Conservation (phyloP, 176 grass and related monocot genomes). For the Bolboschoenus planiculmis region DNA sequence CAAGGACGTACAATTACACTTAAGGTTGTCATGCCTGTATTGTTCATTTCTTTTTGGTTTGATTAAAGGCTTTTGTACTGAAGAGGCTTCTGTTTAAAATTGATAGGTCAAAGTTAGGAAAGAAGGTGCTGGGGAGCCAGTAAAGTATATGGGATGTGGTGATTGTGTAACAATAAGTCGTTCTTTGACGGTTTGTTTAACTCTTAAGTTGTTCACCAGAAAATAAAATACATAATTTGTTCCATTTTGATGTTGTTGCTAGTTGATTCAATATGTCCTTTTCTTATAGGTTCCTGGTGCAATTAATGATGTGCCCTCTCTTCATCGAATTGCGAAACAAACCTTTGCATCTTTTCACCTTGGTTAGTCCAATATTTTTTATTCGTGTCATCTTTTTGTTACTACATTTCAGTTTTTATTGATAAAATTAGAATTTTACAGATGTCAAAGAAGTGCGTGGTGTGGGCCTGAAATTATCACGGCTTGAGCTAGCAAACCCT, state of each 20-base stretch:
- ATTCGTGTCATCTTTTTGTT: neutral
- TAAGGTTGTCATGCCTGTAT: conserved; percentile 48
- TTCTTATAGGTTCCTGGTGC: conserved; percentile 66
- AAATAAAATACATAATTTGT: conserved; percentile 16
- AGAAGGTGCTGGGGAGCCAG: conserved; percentile 74
- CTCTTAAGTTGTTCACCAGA: neutral
- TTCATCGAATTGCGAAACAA: conserved; percentile 73
- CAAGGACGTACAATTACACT: conserved; percentile 84
- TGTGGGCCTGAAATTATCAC: conserved; percentile 74
- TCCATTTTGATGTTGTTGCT: conserved; percentile 23
- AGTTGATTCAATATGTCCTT: conserved; percentile 16
- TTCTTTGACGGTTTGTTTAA: conserved; percentile 52
- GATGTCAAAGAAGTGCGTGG: conserved; percentile 96
- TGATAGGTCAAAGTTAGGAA: conserved; percentile 69
- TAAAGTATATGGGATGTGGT: conserved; percentile 94
- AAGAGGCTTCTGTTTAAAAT: conserved; percentile 26
- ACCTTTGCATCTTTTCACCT: conserved; percentile 61
- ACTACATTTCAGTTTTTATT: conserved; percentile 7
- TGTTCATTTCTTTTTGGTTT: conserved; percentile 17
- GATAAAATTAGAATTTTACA: conserved; percentile 21
- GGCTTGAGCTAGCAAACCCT: conserved; percentile 52
- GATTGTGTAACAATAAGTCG: conserved; percentile 84
- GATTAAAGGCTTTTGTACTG: conserved; percentile 23
- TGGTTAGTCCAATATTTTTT: conserved; percentile 40
- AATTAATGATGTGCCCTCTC: conserved; percentile 54